Conservation (phyloP, 768 basidiomycete species). For the Trametes cinnabarina region DNA sequence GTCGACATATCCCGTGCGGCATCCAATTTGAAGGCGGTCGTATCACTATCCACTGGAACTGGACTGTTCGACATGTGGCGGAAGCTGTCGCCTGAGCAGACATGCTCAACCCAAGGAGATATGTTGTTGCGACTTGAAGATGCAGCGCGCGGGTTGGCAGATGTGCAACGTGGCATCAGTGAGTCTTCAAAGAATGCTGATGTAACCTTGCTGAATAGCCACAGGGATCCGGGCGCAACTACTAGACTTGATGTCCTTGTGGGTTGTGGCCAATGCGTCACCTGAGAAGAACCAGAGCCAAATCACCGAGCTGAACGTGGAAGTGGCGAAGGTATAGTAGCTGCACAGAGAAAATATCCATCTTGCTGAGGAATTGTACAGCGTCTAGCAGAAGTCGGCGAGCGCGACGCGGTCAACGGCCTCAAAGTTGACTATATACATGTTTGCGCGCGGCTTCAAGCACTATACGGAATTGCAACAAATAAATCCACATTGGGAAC, state of each 20-base stretch:
- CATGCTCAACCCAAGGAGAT: neutral
- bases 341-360: no score
- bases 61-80: constrained; percentile 35
- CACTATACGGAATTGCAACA: neutral
- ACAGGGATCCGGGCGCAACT: constrained; percentile 22
- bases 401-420: neutral
- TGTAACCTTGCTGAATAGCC: neutral
- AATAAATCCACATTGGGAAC: neutral
- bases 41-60: constrained; percentile 67
- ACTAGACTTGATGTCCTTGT: constrained; percentile 25
- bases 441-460: neutral
- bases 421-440: neutral
- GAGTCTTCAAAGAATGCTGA: no score
- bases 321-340: neutral
- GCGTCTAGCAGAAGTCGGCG: neutral
- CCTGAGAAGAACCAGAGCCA: neutral
- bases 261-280: constrained; percentile 5
- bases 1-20: constrained; percentile 32
- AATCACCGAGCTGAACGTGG: neutral
- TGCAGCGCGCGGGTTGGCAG: neutral
- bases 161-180: neutral
- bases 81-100: constrained; percentile 9
- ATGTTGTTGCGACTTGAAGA: neutral
- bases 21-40: constrained; percentile 42
- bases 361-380: neutral